These are phyloP conservation scores for Epichloe uncinata DNA, from an alignment of 2,329 filamentous ascomycete genomes.

Conservation along the genomic window DNA sequence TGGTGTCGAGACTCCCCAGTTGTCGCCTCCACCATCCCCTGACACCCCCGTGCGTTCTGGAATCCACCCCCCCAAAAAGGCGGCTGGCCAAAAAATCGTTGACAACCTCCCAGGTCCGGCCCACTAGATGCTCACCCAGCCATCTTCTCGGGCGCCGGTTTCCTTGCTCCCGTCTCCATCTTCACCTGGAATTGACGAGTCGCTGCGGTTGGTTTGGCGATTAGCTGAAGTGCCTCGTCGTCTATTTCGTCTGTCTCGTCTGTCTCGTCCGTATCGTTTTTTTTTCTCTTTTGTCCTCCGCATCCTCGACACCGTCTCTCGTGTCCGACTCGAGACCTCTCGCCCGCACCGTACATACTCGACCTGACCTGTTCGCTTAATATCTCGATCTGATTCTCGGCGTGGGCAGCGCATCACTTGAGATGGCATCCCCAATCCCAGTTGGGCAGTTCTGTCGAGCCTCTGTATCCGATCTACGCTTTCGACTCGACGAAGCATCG, in stretches of 20 bases:
- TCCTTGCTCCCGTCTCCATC: slow-evolving; percentile 16
- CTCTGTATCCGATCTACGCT: background rate
- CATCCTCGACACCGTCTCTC: slow-evolving; percentile 4
- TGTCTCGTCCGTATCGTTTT: no score
- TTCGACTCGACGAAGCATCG: background rate
- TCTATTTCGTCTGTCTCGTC: background rate
- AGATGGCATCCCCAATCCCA: background rate
- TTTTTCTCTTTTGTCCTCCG: background rate
- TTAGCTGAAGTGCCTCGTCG: background rate
- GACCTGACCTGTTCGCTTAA: background rate
- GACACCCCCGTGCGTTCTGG: slow-evolving; percentile 2
- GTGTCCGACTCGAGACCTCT: slow-evolving; percentile 1
- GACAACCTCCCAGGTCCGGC: slow-evolving; percentile 16
- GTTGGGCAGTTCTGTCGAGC: background rate
- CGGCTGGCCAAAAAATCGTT: slow-evolving; percentile 20
- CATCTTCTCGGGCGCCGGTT: slow-evolving; percentile 26
- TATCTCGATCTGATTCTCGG: background rate
- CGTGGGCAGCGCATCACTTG: background rate
- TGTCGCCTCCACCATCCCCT: slow-evolving; percentile 3
- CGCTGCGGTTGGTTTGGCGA: background rate
- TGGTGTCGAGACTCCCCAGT: background rate
- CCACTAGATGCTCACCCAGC: slow-evolving; percentile 31
- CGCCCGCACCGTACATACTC: background rate
- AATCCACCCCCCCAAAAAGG: slow-evolving; percentile 16
- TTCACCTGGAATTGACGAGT: slow-evolving; percentile 12